Evolutionary conservation across 441 rosid genomes (phyloP).

Genomic region (Euphorbia celastroides): DNA sequence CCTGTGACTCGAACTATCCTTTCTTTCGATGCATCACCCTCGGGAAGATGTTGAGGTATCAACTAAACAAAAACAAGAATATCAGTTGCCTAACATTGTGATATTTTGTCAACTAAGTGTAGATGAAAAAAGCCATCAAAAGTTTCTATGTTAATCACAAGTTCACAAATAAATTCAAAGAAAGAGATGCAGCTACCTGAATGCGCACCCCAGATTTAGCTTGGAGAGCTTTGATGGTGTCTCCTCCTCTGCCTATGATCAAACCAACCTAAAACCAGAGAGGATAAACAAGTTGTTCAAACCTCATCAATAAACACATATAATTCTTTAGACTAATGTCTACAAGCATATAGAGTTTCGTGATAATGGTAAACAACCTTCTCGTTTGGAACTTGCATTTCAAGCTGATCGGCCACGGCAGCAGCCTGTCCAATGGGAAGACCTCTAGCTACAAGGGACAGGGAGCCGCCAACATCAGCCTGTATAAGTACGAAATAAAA

Average conservation of each 20-base stretch:
- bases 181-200: constrained; percentile 61
- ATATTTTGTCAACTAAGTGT: not conserved
- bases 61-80: constrained; percentile 37
- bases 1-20: constrained; percentile 87
- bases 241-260: constrained; percentile 93
- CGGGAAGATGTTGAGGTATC: constrained; percentile 88
- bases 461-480: constrained; percentile 97
- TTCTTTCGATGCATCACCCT: constrained; percentile 86
- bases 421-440: constrained; percentile 49
- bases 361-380: constrained; percentile 50
- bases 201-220: constrained; percentile 89
- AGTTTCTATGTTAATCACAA: no score
- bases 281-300: not conserved
- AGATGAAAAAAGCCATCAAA: not conserved
- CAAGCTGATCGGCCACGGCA: constrained; percentile 59
- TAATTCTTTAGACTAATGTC: not conserved
- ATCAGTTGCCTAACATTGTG: constrained; percentile 15
- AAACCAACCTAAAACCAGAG: constrained; percentile 69
- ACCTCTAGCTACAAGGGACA: constrained; percentile 80
- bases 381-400: constrained; percentile 88
- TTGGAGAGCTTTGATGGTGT: constrained; percentile 87
- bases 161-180: constrained; percentile 3
- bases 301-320: not conserved
- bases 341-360: not conserved
- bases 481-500: no score